Evolutionary conservation across 2,329 filamentous ascomycete species (phyloP), one percentile per base, ranked within the genome.

Genomic region (Acarospora socialis): DNA sequence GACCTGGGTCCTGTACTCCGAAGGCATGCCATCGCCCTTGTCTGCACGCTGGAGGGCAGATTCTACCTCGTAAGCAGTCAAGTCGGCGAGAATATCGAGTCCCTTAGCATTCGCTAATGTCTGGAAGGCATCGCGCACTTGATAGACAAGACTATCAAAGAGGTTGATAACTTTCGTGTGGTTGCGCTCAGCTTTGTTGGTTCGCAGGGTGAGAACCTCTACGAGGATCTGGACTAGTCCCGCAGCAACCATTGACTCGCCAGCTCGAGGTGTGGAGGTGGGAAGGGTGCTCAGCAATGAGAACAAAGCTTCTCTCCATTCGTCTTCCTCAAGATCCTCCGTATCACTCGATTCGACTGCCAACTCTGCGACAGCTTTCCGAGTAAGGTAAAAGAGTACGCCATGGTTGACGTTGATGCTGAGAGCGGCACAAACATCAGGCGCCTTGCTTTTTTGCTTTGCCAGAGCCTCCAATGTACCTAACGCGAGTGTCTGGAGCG

Each of bases 321-420:
- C 77, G 49, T 93, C 83, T 37, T 74, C 65, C 36, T 74, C 70
- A n/a, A 71, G 70, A 35, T 70, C 66, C 41, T 74, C 67, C 14
- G 69, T 65, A 9, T 54, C 52, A 22, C 73, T 64, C 3, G 16
- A 17, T 34, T 77, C 71, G 30, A 61, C 61, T 35, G 68, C 73
- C 59, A 98, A 77, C 41, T 84, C 81, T 12, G 78, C 77, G 35
- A 95, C 81, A 7, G 84, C 81, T 55, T 92, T 94, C 34, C 87
- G 73, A 30, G 93, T 78, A 43, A 94, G 71, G 48, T 94, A 95
- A 43, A 95, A 78, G 26, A 99, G 66, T 18, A 95, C 79, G 9
- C 90, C 92, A 46, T 98, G 92, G 46, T 92, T 95, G 21, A 95
- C 87, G 45, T 87, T 93, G 33, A 92, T 82, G 47, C 84, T 92